Evolutionary conservation across 2,329 filamentous ascomycete genomes (phyloP), one percentile per base, ranked within the genome.

Genomic region (Lecanosticta acicola): DNA sequence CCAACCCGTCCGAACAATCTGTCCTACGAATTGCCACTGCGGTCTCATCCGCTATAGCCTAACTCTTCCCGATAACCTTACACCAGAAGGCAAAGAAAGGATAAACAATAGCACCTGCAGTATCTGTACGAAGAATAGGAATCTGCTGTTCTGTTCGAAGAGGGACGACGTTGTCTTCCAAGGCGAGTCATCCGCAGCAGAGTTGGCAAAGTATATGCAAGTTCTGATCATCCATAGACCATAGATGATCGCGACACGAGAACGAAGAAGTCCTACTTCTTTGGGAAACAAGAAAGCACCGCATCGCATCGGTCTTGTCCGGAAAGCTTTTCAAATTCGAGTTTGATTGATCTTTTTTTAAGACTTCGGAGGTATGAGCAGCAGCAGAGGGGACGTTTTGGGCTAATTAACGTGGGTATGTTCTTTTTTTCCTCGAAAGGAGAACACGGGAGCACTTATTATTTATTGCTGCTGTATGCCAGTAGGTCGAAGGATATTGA

Each of bases 291-390:
- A 9, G 53, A 51, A n/a, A n/a, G n/a, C n/a, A n/a, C n/a, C n/a
- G n/a, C n/a, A 20, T 43, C 53, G 24, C 58, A 60, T 45, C 41
- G 49, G 10, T 61, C 60, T 44, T 60, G 58, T 49, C 40, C 44
- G 4, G 52, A 51, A 19, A n/a, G n/a, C n/a, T 61, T 56, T 45
- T 46, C 54, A n/a, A 53, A 45, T 42, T 51, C 41, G 29, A 44
- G 59, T 16, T 38, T 59, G 34, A 59, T 60, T 32, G 57, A 60
- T n/a, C n/a, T n/a, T n/a, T n/a, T 38, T 59, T 59, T 26, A 37
- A 38, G 20, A 24, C 47, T 36, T 45, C 32, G n/a, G 34, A 38
- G 39, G 10, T 4, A 32, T 18, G 29, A 45, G 36, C 43, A 39
- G 34, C 38, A n/a, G n/a, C n/a, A n/a, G n/a, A 49, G 32, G 34